A percentile compares a stretch with the other conserved stretches of the same genome.
These are phyloP conservation scores for Starmera stellimalicola DNA, from an alignment of 1,139 yeast species.

Conservation along the genomic window DNA sequence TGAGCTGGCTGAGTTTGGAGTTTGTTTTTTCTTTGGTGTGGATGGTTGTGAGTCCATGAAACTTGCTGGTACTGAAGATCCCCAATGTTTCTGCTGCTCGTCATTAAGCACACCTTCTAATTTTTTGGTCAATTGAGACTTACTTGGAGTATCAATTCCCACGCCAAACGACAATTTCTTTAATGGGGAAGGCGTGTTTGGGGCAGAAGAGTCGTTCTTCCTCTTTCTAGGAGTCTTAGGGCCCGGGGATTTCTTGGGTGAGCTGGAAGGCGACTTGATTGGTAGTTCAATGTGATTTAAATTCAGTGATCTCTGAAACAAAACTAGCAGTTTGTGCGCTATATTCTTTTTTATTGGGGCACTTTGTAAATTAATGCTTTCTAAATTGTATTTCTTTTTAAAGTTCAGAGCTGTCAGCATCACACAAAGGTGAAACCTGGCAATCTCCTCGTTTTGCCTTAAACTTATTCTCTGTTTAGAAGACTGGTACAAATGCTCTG, in stretches of 20 bases:
- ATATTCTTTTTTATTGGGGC: slow-evolving; percentile 52
- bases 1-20: not conserved
- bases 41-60: slow-evolving; percentile 10
- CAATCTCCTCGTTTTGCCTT: slow-evolving; percentile 46
- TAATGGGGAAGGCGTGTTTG: slow-evolving; percentile 4
- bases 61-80: slow-evolving; percentile 4
- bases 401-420: slow-evolving; percentile 47
- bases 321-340: slow-evolving; percentile 31
- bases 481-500: slow-evolving; percentile 41
- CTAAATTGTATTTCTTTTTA: slow-evolving; percentile 31
- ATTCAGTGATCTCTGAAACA: slow-evolving; percentile 25
- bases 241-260: too few relatives aligned
- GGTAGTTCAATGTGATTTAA: slow-evolving; percentile 4
- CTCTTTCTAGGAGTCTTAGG: slow-evolving; percentile 7
- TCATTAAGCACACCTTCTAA: slow-evolving; percentile 7
- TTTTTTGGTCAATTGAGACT: slow-evolving; percentile 4
- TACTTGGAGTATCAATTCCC: slow-evolving; percentile 7
- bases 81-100: too few relatives aligned
- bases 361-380: slow-evolving; percentile 36
- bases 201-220: slow-evolving; percentile 1
- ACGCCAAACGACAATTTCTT: slow-evolving; percentile 1
- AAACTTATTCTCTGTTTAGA: slow-evolving; percentile 41
- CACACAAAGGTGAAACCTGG: slow-evolving; percentile 59
- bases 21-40: slow-evolving; percentile 6
- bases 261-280: not conserved